phyloP scores from a whole-genome alignment of 108 stramenopile species.

The Epipyxis sp. region DNA sequence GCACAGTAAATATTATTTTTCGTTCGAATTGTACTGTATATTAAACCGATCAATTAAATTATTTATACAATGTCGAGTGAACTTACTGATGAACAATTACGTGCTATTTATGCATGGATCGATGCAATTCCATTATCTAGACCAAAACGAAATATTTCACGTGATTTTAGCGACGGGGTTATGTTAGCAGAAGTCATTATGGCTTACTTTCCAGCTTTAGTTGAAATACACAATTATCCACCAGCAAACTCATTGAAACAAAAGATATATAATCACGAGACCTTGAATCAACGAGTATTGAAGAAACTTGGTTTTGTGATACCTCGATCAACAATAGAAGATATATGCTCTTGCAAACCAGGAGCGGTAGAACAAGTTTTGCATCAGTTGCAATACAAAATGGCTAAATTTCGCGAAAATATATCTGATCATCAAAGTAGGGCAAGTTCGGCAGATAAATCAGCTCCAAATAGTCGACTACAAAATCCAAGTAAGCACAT shows the following conservation, averaged over 20 bases:
- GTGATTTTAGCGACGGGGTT: slow-evolving; percentile 68
- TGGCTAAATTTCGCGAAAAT: slow-evolving; percentile 53
- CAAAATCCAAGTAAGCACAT: too few relatives aligned
- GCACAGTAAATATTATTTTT: too few relatives aligned
- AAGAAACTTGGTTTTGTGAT: slow-evolving; percentile 42
- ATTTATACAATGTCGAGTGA: slow-evolving; percentile 8
- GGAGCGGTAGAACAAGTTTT: slow-evolving; percentile 57
- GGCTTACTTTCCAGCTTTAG: slow-evolving; percentile 63
- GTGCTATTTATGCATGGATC: slow-evolving; percentile 61
- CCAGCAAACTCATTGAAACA: slow-evolving; percentile 56
- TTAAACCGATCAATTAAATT: too few relatives aligned
- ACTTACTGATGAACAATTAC: slow-evolving; percentile 43
- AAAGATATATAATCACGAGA: slow-evolving; percentile 66
- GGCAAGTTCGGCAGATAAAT: too few relatives aligned
- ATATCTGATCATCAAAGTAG: too few relatives aligned
- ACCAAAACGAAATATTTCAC: slow-evolving; percentile 63
- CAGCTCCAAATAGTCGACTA: too few relatives aligned
- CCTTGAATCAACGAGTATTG: slow-evolving; percentile 55
- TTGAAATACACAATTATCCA: slow-evolving; percentile 65
- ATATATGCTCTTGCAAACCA: slow-evolving; percentile 47
- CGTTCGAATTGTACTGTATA: not conserved
- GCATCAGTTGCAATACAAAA: slow-evolving; percentile 50
- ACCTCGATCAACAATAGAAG: slow-evolving; percentile 49
- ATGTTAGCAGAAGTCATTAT: slow-evolving; percentile 63
- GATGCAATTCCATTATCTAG: slow-evolving; percentile 63